Evolutionary conservation across 2,329 filamentous ascomycete species (phyloP).

Genomic region (Neocatenulostroma microsporum): DNA sequence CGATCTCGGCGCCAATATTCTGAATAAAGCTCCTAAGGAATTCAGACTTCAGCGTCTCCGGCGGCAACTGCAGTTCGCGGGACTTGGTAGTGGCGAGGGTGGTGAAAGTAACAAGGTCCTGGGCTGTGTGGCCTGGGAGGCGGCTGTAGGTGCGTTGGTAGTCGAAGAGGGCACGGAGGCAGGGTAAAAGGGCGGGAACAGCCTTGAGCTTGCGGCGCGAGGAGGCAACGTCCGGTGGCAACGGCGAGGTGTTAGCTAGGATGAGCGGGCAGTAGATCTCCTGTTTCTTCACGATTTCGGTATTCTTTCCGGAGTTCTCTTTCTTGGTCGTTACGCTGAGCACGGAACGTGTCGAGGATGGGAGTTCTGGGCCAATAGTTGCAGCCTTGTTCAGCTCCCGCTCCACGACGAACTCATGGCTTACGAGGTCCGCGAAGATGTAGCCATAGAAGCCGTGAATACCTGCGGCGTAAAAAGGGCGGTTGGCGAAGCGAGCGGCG

Average conservation of each 20-base stretch:
- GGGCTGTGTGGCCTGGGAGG: conserved; percentile 42
- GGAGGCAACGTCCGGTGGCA: conserved; percentile 60
- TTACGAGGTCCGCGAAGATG: conserved; percentile 86
- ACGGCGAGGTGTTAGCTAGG: conserved; percentile 69
- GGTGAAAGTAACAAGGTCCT: conserved; percentile 70
- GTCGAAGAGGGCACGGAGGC: conserved; percentile 82
- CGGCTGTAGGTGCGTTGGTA: conserved; percentile 50
- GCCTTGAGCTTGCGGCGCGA: conserved; percentile 61
- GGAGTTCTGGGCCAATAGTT: conserved; percentile 49
- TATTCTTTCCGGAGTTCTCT: conserved; percentile 56
- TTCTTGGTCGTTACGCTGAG: conserved; percentile 62
- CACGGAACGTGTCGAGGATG: conserved; percentile 69
- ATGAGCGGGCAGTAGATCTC: conserved; percentile 84
- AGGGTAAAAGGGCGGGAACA: conserved; percentile 78
- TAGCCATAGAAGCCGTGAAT: conserved; percentile 89
- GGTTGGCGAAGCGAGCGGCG: conserved; percentile 66
- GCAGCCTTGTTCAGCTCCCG: conserved; percentile 67
- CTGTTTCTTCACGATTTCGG: conserved; percentile 84
- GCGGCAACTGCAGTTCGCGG: conserved; percentile 49
- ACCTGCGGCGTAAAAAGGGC: conserved; percentile 81
- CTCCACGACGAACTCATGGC: conserved; percentile 83
- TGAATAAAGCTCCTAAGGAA: conserved; percentile 79
- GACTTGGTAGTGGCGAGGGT: conserved; percentile 70
- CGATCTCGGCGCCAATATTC: conserved; percentile 75
- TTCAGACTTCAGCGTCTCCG: conserved; percentile 42